A percentile compares a stretch with the other conserved stretches of the same genome.
phyloP scores from a whole-genome alignment of 139 green algal species.

The Klebsormidium nitens region DNA sequence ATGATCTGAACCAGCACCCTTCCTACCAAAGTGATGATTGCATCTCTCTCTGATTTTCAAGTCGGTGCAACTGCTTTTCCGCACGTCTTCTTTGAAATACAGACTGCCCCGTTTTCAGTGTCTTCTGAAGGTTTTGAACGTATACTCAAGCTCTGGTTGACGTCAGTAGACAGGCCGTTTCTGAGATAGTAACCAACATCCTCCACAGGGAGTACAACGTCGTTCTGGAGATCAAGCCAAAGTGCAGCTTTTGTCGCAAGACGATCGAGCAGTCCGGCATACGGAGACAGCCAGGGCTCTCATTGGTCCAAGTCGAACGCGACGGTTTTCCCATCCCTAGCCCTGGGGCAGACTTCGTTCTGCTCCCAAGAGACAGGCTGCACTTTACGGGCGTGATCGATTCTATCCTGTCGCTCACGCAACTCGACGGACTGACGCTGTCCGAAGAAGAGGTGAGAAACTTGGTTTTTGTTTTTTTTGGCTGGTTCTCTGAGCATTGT shows the following conservation, averaged over 20 bases:
- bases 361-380: slow-evolving; percentile 59
- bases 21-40: no score
- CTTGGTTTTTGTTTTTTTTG: slow-evolving; percentile 6
- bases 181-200: no score
- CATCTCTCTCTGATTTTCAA: no score
- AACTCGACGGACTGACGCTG: slow-evolving; percentile 50
- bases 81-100: no score
- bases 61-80: no score
- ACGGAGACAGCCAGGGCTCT: slow-evolving; percentile 27
- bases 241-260: slow-evolving; percentile 29
- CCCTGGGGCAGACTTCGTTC: slow-evolving; percentile 37
- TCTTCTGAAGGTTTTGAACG: no score
- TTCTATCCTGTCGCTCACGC: slow-evolving; percentile 50
- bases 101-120: no score
- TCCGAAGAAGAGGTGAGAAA: slow-evolving; percentile 38
- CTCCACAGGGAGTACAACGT: slow-evolving; percentile 45
- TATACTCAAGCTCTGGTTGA: no score
- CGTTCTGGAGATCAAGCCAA: slow-evolving; percentile 36
- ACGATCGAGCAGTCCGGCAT: slow-evolving; percentile 39
- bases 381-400: slow-evolving; percentile 63
- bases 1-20: no score
- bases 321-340: slow-evolving; percentile 39
- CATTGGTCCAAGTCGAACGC: slow-evolving; percentile 58
- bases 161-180: no score
- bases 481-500: background rate